Conservation (phyloP, 306 rosid species). For the Amphicarpaea edgeworthii region DNA sequence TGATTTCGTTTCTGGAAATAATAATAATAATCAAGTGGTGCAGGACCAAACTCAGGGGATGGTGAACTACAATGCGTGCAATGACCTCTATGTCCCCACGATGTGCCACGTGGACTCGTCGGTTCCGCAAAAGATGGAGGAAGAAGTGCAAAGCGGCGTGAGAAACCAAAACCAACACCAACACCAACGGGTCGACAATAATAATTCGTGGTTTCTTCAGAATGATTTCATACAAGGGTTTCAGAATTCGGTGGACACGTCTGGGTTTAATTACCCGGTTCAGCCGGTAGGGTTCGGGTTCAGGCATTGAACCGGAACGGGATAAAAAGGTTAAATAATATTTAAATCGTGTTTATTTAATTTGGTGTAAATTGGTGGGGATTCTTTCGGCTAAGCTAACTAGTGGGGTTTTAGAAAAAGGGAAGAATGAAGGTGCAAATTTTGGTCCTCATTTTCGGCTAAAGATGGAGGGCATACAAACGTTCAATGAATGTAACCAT, state of each 20-base stretch:
- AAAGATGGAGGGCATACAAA: background rate
- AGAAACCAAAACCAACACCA: too few species aligned
- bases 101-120: constrained; percentile 51
- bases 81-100: constrained; percentile 62
- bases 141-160: constrained; percentile 86
- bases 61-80: constrained; percentile 34
- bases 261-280: constrained; percentile 64
- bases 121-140: constrained; percentile 52
- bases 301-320: constrained; percentile 55
- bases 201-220: constrained; percentile 51
- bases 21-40: background rate
- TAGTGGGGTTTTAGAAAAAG: constrained; percentile 43
- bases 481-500: constrained; percentile 43
- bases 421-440: constrained; percentile 23
- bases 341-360: background rate
- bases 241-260: constrained; percentile 54
- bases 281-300: constrained; percentile 60
- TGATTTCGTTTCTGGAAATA: constrained; percentile 49
- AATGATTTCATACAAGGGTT: constrained; percentile 56
- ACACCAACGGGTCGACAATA: constrained; percentile 50
- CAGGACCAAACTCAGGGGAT: constrained; percentile 51
- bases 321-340: too few species aligned
- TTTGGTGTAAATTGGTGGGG: constrained; percentile 71
- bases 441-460: constrained; percentile 53
- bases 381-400: constrained; percentile 68